A percentile compares a stretch with the other conserved stretches of the same genome.
phyloP scores from a whole-genome alignment of 2,329 filamentous ascomycete species.

The Exophiala calicioides region DNA sequence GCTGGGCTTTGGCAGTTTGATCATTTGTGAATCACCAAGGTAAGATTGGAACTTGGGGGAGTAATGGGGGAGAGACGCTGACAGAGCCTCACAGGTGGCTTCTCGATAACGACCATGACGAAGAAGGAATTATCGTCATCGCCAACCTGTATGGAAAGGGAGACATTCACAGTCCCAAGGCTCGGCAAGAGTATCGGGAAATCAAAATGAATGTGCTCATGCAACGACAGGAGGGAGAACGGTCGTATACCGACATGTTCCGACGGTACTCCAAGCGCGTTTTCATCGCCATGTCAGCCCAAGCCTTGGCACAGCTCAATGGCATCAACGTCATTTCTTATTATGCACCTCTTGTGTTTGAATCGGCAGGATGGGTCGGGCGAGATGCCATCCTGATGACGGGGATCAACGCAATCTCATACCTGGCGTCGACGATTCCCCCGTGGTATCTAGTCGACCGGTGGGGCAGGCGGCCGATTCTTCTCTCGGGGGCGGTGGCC shows the following conservation, averaged over 20 bases:
- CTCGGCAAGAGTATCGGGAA: constrained; percentile 92
- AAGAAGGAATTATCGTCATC: constrained; percentile 97
- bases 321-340: constrained; percentile 99
- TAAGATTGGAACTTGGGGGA: constrained; percentile 47
- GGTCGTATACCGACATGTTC: constrained; percentile 93
- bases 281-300: constrained; percentile 98
- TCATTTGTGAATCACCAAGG: constrained; percentile 97
- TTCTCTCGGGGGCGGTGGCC: constrained; percentile 82
- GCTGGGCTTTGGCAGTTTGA: constrained; percentile 78
- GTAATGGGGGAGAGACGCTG: not conserved
- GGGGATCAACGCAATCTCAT: constrained; percentile 89
- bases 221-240: constrained; percentile 90
- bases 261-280: constrained; percentile 85
- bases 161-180: constrained; percentile 90
- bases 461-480: constrained; percentile 84
- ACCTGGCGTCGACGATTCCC: constrained; percentile 86
- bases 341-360: constrained; percentile 94
- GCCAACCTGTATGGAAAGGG: constrained; percentile 95
- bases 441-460: constrained; percentile 96
- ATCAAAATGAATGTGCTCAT: constrained; percentile 98
- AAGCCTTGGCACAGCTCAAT: constrained; percentile 92
- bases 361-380: constrained; percentile 92
- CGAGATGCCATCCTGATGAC: constrained; percentile 94
- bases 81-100: constrained; percentile 71
- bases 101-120: constrained; percentile 94